Conservation (phyloP, 495 filamentous ascomycete genomes). For the Lentithecium fluviatile region DNA sequence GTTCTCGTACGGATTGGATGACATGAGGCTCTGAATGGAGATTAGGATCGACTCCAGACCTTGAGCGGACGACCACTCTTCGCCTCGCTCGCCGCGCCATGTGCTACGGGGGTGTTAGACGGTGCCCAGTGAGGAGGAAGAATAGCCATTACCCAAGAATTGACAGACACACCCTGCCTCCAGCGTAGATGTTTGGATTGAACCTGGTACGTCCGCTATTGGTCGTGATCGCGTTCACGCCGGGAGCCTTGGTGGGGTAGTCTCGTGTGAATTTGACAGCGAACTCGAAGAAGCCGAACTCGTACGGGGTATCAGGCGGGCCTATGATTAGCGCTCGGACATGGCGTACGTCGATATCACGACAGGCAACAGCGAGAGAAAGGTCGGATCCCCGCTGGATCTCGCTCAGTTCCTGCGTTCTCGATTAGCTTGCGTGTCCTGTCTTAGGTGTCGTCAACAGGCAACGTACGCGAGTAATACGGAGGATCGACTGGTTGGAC, state of each 20-base stretch:
- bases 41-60: slow-evolving; percentile 91
- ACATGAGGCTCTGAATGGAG: slow-evolving; percentile 96
- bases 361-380: slow-evolving; percentile 80
- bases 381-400: slow-evolving; percentile 78
- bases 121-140: slow-evolving; percentile 35
- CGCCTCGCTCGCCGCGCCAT: slow-evolving; percentile 84
- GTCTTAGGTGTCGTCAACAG: slow-evolving; percentile 23
- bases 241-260: slow-evolving; percentile 81
- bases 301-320: slow-evolving; percentile 92
- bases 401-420: slow-evolving; percentile 71
- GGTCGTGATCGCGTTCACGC: slow-evolving; percentile 75
- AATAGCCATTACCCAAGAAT: slow-evolving; percentile 72
- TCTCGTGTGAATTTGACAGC: slow-evolving; percentile 69
- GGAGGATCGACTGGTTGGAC: slow-evolving; percentile 82
- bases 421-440: slow-evolving; percentile 17
- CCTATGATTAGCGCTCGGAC: slow-evolving; percentile 88
- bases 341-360: slow-evolving; percentile 83
- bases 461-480: slow-evolving; percentile 70
- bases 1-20: slow-evolving; percentile 89
- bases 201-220: slow-evolving; percentile 85
- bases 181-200: slow-evolving; percentile 94
- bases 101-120: slow-evolving; percentile 60
- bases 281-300: slow-evolving; percentile 96
- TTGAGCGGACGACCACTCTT: slow-evolving; percentile 95
- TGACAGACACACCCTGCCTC: slow-evolving; percentile 93